These are phyloP conservation scores for Xylaria multiplex DNA, from an alignment of 2,329 filamentous ascomycete genomes.

Conservation along the genomic window DNA sequence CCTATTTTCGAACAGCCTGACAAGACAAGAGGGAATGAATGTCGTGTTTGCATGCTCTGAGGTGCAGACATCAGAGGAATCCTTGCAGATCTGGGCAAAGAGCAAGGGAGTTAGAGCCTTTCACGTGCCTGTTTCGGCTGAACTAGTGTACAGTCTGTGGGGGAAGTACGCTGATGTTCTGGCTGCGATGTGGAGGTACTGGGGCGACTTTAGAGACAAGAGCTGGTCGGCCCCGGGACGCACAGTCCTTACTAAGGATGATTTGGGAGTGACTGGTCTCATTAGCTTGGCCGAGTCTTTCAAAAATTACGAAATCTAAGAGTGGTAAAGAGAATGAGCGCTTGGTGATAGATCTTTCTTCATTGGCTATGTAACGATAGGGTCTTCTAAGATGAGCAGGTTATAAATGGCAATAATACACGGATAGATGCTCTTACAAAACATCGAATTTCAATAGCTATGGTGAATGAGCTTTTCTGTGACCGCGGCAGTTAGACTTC, in stretches of 20 bases:
- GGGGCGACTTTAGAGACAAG: constrained; percentile 30
- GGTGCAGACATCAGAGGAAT: constrained; percentile 25
- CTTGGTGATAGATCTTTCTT: background rate
- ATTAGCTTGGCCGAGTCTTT: constrained; percentile 27
- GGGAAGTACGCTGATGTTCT: constrained; percentile 27
- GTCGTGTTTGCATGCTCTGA: constrained; percentile 30
- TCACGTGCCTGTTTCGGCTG: constrained; percentile 29
- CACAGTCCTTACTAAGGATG: constrained; percentile 25
- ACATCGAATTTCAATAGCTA: background rate
- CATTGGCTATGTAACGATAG: no score
- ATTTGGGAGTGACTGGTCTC: constrained; percentile 29
- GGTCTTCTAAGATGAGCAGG: background rate
- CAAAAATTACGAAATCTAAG: constrained; percentile 21
- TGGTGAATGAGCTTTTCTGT: no score
- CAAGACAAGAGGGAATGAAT: constrained; percentile 29
- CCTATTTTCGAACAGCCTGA: constrained; percentile 30
- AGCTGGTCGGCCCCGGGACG: constrained; percentile 27
- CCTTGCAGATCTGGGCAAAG: constrained; percentile 31
- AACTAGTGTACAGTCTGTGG: constrained; percentile 24
- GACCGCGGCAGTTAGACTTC: background rate
- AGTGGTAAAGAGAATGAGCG: background rate
- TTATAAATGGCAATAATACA: background rate
- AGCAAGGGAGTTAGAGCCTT: constrained; percentile 29
- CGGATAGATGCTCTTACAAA: background rate
- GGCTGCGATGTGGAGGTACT: constrained; percentile 35